These are phyloP conservation scores for Tolypocladium album DNA, from an alignment of 2,329 filamentous ascomycete genomes.

Conservation along the genomic window DNA sequence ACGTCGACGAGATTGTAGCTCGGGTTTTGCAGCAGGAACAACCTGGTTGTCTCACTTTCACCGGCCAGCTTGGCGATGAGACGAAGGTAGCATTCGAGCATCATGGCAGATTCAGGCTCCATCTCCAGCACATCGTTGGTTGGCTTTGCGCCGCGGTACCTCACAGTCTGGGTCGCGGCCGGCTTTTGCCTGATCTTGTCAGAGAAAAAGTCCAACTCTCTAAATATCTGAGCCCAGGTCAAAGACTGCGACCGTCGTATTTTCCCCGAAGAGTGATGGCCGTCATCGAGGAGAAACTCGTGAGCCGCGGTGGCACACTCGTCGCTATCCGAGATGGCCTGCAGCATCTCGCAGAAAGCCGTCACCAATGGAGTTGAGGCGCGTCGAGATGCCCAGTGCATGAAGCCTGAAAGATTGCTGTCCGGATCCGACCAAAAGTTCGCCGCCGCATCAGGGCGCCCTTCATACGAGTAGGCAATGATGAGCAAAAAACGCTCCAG, in stretches of 20 bases:
- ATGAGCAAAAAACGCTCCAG: conserved; percentile 87
- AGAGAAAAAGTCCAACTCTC: conserved; percentile 77
- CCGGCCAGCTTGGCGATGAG: conserved; percentile 73
- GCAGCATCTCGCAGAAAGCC: conserved; percentile 93
- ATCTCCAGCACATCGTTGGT: conserved; percentile 59
- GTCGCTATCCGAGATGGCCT: conserved; percentile 73
- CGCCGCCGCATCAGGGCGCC: conserved; percentile 70
- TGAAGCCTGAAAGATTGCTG: conserved; percentile 85
- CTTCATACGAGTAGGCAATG: conserved; percentile 84
- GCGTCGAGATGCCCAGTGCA: conserved; percentile 92
- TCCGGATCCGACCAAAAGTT: conserved; percentile 90
- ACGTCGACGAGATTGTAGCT: conserved; percentile 60
- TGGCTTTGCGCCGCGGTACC: conserved; percentile 48
- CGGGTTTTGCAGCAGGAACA: conserved; percentile 59
- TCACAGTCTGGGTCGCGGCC: conserved; percentile 23
- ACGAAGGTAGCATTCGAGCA: conserved; percentile 89
- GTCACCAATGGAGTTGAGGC: conserved; percentile 94
- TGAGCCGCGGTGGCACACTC: conserved; percentile 79
- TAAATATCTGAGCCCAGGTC: conserved; percentile 88
- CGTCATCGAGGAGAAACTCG: conserved; percentile 81
- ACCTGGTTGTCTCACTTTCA: conserved; percentile 61
- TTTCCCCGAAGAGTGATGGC: conserved; percentile 61
- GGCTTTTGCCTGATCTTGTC: conserved; percentile 67
- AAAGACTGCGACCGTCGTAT: conserved; percentile 75
- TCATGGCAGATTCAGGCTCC: conserved; percentile 89